Evolutionary conservation across 2,329 filamentous ascomycete species (phyloP).

Genomic region (Penicillium sp.): DNA sequence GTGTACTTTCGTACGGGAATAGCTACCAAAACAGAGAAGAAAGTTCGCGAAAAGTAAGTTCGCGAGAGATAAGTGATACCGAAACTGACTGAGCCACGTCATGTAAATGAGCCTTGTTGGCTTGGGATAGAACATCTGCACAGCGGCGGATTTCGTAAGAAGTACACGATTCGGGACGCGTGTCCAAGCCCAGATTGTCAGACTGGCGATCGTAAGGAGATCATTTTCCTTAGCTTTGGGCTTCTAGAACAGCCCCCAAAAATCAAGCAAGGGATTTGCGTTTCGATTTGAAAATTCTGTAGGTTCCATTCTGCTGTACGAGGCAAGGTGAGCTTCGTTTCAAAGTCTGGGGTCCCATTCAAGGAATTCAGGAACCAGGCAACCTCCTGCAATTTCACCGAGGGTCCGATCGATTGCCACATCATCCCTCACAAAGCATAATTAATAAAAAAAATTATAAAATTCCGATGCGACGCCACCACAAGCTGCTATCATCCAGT

Average conservation of each 20-base stretch:
- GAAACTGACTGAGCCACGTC: background rate
- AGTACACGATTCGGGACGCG: slow-evolving; percentile 7
- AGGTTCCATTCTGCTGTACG: background rate
- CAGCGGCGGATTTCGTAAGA: background rate
- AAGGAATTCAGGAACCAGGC: slow-evolving; percentile 39
- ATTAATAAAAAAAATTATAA: background rate
- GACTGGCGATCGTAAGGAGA: slow-evolving; percentile 4
- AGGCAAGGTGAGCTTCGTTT: background rate
- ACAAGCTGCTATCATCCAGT: background rate
- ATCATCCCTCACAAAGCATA: background rate
- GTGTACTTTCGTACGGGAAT: background rate
- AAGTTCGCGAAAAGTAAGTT: background rate
- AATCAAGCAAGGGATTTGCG: background rate
- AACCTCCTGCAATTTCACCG: background rate
- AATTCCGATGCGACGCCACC: background rate
- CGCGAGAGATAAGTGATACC: background rate
- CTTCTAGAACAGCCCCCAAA: slow-evolving; percentile 9
- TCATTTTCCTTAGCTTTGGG: background rate
- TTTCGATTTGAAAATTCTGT: background rate
- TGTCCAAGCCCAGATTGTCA: slow-evolving; percentile 5
- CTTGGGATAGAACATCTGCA: background rate
- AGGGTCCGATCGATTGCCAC: background rate
- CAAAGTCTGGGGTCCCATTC: background rate
- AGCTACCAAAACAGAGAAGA: background rate
- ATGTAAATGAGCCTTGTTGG: background rate